Evolutionary conservation across 73 alveolate genomes (phyloP), one percentile per base, ranked within the genome.

Genomic region (Loxodes magnus): DNA sequence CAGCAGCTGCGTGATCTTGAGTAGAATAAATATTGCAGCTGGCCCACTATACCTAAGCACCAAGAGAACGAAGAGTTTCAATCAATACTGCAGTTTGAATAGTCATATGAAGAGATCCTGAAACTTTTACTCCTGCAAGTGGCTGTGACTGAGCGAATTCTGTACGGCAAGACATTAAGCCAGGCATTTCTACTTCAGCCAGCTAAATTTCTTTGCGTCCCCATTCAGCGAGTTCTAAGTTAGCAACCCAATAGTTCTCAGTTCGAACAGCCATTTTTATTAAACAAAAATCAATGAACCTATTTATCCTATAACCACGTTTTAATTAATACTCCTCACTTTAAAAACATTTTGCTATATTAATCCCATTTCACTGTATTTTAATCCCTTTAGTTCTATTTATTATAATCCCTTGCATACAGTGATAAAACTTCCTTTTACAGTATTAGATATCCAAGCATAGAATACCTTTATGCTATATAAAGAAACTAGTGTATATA

Each of bases 1-100:
- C 98, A 10, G 98, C 98, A 16, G 98, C 98, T 14, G 98, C 98
- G 54, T 88, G 94, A 61, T 88, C 98, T 70, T 88, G 83, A 16
- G 98, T 84, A 67, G 94, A 80, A 84, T 64, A 88, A 79, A 88
- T 88, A 88, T 88, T 88, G 89, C 96, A 84, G 10, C 91, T 68
- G 71, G 89, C 66, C 98, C 98, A 88, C 50, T 96, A 79, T 56
- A 88, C 88, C 51, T 79, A 56, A 39, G 98, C 98, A 10, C 98
- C 98, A 48, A 77, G 60, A 9, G 74, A 82, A 4, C 55, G 28
- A 52, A 88, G 83, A 25, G 98, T 88, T 68, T 88, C 98, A 59
- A 88, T 88, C 59, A 88, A 84, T 57, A 73, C 95, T 12, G 96
- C 98, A 4, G 98, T 88, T 72, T 88, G 87, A 74, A 88, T 74